These are phyloP conservation scores for Suillus tomentosus DNA, from an alignment of 768 basidiomycete genomes.

Conservation along the genomic window DNA sequence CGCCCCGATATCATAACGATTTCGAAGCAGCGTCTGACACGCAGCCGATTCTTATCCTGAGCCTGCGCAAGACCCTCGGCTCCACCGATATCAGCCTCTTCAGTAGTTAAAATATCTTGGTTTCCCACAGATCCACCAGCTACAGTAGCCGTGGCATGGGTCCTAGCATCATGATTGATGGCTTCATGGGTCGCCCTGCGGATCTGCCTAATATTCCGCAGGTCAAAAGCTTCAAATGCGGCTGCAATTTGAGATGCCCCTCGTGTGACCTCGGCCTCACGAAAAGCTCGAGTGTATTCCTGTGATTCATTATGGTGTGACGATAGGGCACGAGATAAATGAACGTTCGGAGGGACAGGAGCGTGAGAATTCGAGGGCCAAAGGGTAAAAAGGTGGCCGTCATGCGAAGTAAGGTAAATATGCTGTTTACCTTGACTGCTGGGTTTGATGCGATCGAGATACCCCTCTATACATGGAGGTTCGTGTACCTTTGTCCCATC, in stretches of 20 bases:
- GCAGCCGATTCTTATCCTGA: conserved; percentile 46
- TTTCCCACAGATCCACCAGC: conserved; percentile 14
- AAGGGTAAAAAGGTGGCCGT: conserved; percentile 70
- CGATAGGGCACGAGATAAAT: conserved; percentile 33
- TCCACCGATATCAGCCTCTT: conserved; percentile 69
- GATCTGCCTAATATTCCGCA: conserved; percentile 68
- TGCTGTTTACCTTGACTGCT: conserved; percentile 58
- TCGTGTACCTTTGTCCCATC: conserved; percentile 57
- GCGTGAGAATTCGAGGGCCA: conserved; percentile 56
- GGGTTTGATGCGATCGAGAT: conserved; percentile 69
- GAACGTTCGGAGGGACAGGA: conserved; percentile 65
- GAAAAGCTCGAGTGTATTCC: conserved; percentile 38
- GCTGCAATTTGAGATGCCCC: conserved; percentile 64
- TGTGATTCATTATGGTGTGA: conserved; percentile 29
- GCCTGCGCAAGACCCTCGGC: conserved; percentile 49
- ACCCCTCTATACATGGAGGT: conserved; percentile 86
- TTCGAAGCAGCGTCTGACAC: conserved; percentile 75
- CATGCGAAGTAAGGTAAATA: conserved; percentile 71
- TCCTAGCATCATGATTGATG: conserved; percentile 26
- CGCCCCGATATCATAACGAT: conserved; percentile 68
- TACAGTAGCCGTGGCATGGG: conserved; percentile 2
- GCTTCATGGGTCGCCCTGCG: conserved; percentile 54
- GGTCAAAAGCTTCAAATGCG: conserved; percentile 70
- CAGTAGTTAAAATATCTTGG: conserved; percentile 32
- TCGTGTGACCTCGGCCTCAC: conserved; percentile 57